Percentiles rank a stretch among this genome's conserved stretches.
These are phyloP conservation scores for Fusarium mexicanum DNA, from an alignment of 2,329 filamentous ascomycete genomes.

Conservation along the genomic window DNA sequence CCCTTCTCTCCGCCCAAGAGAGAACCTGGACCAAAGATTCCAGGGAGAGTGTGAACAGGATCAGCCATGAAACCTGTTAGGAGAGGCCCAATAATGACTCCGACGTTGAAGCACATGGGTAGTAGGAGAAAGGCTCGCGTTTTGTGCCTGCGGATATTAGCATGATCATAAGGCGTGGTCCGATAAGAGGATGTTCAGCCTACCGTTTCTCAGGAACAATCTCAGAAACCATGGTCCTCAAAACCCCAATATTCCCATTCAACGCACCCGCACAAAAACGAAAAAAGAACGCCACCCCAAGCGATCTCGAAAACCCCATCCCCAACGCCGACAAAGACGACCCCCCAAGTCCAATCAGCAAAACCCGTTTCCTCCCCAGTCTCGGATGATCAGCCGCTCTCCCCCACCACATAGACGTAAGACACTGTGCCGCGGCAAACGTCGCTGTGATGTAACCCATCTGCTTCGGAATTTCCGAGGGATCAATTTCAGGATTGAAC, in stretches of 20 bases:
- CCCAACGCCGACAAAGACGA: conserved; percentile 56
- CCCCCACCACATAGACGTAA: conserved; percentile 87
- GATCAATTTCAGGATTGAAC: conserved; percentile 66
- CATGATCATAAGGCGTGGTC: too few relatives aligned
- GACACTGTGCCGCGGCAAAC: conserved; percentile 84
- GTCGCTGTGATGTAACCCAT: conserved; percentile 80
- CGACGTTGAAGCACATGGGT: conserved; percentile 78
- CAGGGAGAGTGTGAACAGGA: conserved; percentile 68
- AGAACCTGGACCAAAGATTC: conserved; percentile 57
- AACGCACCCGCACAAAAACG: conserved; percentile 77
- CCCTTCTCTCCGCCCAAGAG: conserved; percentile 49
- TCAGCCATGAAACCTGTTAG: conserved; percentile 75
- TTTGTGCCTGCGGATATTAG: too few relatives aligned
- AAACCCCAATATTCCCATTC: conserved; percentile 77
- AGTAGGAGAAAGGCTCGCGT: conserved; percentile 79
- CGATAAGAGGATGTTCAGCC: too few relatives aligned
- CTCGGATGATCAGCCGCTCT: conserved; percentile 70
- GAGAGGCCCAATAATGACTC: conserved; percentile 76
- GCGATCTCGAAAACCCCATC: conserved; percentile 73
- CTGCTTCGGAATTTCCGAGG: conserved; percentile 77
- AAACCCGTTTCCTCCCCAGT: conserved; percentile 78
- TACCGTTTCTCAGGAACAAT: conserved; percentile 14
- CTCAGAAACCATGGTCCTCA: conserved; percentile 71
- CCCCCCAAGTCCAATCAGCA: conserved; percentile 79
- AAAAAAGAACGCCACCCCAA: conserved; percentile 78